Conservation (phyloP, 257 asterid genomes). For the Prunella vulgaris region DNA sequence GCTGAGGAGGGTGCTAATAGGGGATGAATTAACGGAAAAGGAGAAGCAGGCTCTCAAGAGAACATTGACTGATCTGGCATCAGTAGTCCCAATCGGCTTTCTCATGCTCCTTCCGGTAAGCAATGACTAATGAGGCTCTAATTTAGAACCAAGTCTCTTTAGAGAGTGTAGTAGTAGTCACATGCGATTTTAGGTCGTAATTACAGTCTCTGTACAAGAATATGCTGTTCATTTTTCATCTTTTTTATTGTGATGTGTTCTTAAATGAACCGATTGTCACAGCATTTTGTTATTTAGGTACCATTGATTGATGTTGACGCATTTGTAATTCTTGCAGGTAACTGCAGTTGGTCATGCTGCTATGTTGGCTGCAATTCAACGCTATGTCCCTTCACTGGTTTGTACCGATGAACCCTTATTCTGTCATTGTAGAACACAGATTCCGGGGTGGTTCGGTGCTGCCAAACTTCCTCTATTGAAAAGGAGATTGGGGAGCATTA, state of each 20-base stretch:
- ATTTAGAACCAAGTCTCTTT: background rate
- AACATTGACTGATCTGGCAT: slow-evolving; percentile 92
- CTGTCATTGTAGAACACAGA: background rate
- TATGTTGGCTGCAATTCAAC: slow-evolving; percentile 93
- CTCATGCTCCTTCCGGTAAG: slow-evolving; percentile 99
- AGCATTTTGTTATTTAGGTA: background rate
- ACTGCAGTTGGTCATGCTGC: slow-evolving; percentile 99
- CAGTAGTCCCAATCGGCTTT: slow-evolving; percentile 89
- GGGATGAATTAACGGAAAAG: slow-evolving; percentile 87
- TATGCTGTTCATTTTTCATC: no score
- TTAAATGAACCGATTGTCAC: background rate
- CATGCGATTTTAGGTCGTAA: background rate
- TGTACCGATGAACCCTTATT: slow-evolving; percentile 24
- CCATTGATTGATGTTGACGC: slow-evolving; percentile 20
- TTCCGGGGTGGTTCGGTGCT: background rate
- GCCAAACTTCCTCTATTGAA: background rate
- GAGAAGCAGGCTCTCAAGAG: slow-evolving; percentile 92
- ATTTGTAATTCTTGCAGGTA: slow-evolving; percentile 48
- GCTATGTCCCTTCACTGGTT: slow-evolving; percentile 84
- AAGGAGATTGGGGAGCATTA: no score
- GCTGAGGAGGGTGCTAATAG: slow-evolving; percentile 62
- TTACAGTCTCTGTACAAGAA: no score
- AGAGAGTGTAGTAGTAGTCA: background rate
- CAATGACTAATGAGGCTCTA: slow-evolving; percentile 9
- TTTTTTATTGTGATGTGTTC: background rate